Percentiles rank a stretch among this genome's conserved stretches.
Conservation (phyloP, 2,329 filamentous ascomycete species). For the Aspergillus pseudonomiae region DNA sequence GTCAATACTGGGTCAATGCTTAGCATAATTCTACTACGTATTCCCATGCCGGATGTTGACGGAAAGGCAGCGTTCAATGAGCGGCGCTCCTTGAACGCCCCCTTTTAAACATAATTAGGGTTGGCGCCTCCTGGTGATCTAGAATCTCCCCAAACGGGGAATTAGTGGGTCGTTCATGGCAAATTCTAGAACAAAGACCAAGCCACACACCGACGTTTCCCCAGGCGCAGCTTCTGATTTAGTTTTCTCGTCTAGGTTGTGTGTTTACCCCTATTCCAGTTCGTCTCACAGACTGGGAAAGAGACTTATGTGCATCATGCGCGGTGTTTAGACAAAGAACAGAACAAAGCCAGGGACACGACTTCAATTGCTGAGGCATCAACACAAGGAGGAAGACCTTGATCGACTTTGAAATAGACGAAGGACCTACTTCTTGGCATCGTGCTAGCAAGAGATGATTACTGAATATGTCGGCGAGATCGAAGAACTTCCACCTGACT, state of each 20-base stretch:
- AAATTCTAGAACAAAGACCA: slow-evolving; percentile 11
- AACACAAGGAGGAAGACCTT: neutral
- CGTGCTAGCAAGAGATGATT: slow-evolving; percentile 7
- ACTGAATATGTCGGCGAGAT: slow-evolving; percentile 19
- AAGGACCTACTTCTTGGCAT: neutral
- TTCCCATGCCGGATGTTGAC: neutral
- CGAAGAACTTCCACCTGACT: slow-evolving; percentile 24
- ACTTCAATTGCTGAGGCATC: neutral
- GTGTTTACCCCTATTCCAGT: neutral
- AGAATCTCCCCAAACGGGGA: slow-evolving; percentile 1
- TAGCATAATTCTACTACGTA: neutral
- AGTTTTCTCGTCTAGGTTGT: neutral
- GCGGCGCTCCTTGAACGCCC: neutral
- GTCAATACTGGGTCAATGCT: neutral
- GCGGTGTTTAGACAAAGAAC: neutral
- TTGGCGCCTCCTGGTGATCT: neutral
- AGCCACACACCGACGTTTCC: neutral
- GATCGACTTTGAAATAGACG: no score
- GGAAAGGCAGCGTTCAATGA: neutral
- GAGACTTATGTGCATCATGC: neutral
- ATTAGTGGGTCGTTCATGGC: slow-evolving; percentile 8
- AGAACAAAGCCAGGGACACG: neutral
- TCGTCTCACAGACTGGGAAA: neutral
- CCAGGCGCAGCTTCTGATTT: neutral
- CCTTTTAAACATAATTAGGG: slow-evolving; percentile 2